These are phyloP conservation scores for Cutaneotrichosporon sp. DNA, from an alignment of 1,284 basidiomycete genomes.

Conservation along the genomic window DNA sequence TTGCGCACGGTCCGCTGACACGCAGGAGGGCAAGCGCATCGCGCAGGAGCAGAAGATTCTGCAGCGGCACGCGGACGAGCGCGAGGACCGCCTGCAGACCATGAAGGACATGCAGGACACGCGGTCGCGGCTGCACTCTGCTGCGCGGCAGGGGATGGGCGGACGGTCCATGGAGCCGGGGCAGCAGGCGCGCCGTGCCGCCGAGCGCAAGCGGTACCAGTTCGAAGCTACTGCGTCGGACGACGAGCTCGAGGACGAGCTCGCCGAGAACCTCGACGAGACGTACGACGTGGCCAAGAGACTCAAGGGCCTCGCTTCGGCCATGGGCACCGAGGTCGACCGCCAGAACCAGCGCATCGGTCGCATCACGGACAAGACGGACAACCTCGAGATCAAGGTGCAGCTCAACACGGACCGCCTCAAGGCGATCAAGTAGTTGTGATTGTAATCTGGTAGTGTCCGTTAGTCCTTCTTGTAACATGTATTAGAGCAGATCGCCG, in stretches of 20 bases:
- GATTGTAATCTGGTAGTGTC: not conserved
- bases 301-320: slow-evolving; percentile 78
- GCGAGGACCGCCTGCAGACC: slow-evolving; percentile 77
- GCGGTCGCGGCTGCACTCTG: slow-evolving; percentile 79
- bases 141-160: slow-evolving; percentile 49
- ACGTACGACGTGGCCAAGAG: slow-evolving; percentile 77
- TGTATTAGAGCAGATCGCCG: slow-evolving; percentile 1
- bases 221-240: slow-evolving; percentile 96
- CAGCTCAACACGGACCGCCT: slow-evolving; percentile 53
- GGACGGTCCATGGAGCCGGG: not conserved
- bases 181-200: slow-evolving; percentile 10
- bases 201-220: slow-evolving; percentile 65
- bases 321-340: slow-evolving; percentile 57
- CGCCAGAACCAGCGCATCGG: slow-evolving; percentile 52
- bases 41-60: slow-evolving; percentile 88
- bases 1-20: not conserved
- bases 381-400: slow-evolving; percentile 52
- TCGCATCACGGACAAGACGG: slow-evolving; percentile 55
- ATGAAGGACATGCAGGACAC: slow-evolving; percentile 83
- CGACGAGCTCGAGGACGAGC: slow-evolving; percentile 75
- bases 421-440: slow-evolving; percentile 48
- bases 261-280: slow-evolving; percentile 91
- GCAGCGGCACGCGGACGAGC: slow-evolving; percentile 86
- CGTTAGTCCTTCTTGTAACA: slow-evolving; percentile 1
- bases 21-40: slow-evolving; percentile 75